phyloP scores from a whole-genome alignment of 2,329 filamentous ascomycete genomes.

The Sordariomycetes sp. region DNA sequence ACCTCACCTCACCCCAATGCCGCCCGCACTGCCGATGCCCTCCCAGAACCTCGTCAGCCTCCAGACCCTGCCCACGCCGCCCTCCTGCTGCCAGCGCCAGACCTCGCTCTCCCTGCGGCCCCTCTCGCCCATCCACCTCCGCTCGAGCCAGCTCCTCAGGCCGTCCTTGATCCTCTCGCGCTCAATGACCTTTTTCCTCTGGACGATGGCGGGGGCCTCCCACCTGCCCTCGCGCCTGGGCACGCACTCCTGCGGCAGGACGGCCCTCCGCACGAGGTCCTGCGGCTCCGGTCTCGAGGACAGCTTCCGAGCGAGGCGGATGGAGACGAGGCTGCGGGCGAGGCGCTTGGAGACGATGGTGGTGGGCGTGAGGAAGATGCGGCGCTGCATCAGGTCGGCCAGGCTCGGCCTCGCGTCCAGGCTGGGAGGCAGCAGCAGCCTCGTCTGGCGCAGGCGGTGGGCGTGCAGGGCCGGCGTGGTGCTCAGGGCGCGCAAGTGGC shows the following conservation, averaged over 20 bases:
- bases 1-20: conserved; percentile 37
- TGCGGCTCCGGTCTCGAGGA: conserved; percentile 49
- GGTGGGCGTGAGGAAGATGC: conserved; percentile 59
- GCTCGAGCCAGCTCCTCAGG: conserved; percentile 54
- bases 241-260: conserved; percentile 57
- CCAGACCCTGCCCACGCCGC: conserved; percentile 49
- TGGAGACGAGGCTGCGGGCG: conserved; percentile 54
- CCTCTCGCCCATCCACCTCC: conserved; percentile 39
- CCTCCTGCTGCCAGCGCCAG: conserved; percentile 39
- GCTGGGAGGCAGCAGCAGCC: conserved; percentile 42
- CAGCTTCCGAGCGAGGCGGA: conserved; percentile 54
- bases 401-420: conserved; percentile 49
- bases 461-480: conserved; percentile 57
- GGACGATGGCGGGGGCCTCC: conserved; percentile 54
- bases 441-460: conserved; percentile 49
- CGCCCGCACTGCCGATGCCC: no score
- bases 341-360: conserved; percentile 56
- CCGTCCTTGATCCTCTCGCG: conserved; percentile 59
- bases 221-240: conserved; percentile 28
- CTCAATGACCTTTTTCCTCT: conserved; percentile 53
- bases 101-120: conserved; percentile 41
- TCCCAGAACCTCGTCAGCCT: conserved; percentile 60
- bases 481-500: conserved; percentile 51
- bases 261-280: conserved; percentile 51
- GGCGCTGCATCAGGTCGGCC: conserved; percentile 51